Evolutionary conservation across 2,329 filamentous ascomycete species (phyloP), one percentile per base, ranked within the genome.

Genomic region (Xylaria sp.): DNA sequence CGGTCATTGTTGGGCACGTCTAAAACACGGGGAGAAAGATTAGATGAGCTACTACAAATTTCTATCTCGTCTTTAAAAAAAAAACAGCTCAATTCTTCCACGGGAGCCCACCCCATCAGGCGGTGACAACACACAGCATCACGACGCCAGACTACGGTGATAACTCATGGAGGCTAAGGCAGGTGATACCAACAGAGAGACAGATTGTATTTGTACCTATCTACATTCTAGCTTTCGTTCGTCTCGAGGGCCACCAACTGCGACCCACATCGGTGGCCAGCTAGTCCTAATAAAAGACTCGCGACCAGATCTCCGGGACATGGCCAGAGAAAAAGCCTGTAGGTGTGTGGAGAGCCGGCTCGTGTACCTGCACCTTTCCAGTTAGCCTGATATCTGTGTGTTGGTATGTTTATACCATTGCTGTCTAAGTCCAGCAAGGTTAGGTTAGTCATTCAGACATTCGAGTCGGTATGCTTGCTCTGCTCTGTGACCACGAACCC

Each of bases 231-330:
- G 46, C n/a, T n/a, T n/a, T n/a, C 33, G 49, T 33, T 54, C 33
- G 50, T 40, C 19, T 64, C 38, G 49, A 46, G 14, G 19, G 23
- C 21, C 14, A n/a, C n/a, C n/a, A n/a, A n/a, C 19, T 45, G 40
- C 40, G 50, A 60, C 67, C 68, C 68, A 70, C 69, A 67, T 67
- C 45, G 42, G 28, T 31, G 60, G 57, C 57, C 61, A 45, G 64
- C 70, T 69, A 69, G 68, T 65, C 64, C 68, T 69, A 71, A 72
- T 63, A 68, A 71, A 70, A 72, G 69, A 64, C 60, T 63, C 66
- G 64, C 67, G 69, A 72, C 72, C 72, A 74, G 70, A 74, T 71
- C 67, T 64, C 70, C 72, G 72, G 72, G 71, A 70, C 68, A 60
- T 63, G 46, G 61, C 54, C 56, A 49, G 31, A 37, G 33, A 47